Conservation (phyloP, 352 stramenopile genomes). For the Globisporangium acanthophoron region DNA sequence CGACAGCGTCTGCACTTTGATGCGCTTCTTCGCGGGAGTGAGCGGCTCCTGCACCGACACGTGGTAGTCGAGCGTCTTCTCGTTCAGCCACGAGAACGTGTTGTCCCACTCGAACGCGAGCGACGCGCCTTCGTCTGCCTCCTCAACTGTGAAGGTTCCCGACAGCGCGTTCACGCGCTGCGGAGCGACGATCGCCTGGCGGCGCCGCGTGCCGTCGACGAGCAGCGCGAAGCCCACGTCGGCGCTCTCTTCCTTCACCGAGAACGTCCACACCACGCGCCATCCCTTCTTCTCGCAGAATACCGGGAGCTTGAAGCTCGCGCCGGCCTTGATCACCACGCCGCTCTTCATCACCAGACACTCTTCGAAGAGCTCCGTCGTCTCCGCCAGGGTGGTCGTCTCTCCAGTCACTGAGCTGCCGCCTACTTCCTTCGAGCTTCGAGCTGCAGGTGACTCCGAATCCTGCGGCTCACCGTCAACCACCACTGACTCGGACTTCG, state of each 20-base stretch:
- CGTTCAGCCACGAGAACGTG: constrained; percentile 79
- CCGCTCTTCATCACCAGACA: constrained; percentile 68
- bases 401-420: not conserved
- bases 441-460: not conserved
- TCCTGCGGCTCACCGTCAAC: not conserved
- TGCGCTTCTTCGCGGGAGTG: constrained; percentile 25
- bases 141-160: constrained; percentile 37
- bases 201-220: constrained; percentile 5
- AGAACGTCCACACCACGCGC: constrained; percentile 80
- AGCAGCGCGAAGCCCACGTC: constrained; percentile 55
- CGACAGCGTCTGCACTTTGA: constrained; percentile 25
- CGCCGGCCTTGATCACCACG: constrained; percentile 73
- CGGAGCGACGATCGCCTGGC: constrained; percentile 22
- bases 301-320: constrained; percentile 63
- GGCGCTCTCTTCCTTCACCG: constrained; percentile 57
- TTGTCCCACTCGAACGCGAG: constrained; percentile 81
- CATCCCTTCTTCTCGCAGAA: constrained; percentile 54
- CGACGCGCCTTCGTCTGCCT: constrained; percentile 25
- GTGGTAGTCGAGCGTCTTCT: constrained; percentile 83
- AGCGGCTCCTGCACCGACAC: constrained; percentile 68
- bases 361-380: constrained; percentile 36
- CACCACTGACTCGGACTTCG: not conserved
- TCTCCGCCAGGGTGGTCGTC: not conserved
- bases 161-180: constrained; percentile 53
- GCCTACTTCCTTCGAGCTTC: not conserved